Base-by-base conservation (phyloP, 192 early-diverging fungal species). In the Hyaloraphidium curvatum region DNA sequence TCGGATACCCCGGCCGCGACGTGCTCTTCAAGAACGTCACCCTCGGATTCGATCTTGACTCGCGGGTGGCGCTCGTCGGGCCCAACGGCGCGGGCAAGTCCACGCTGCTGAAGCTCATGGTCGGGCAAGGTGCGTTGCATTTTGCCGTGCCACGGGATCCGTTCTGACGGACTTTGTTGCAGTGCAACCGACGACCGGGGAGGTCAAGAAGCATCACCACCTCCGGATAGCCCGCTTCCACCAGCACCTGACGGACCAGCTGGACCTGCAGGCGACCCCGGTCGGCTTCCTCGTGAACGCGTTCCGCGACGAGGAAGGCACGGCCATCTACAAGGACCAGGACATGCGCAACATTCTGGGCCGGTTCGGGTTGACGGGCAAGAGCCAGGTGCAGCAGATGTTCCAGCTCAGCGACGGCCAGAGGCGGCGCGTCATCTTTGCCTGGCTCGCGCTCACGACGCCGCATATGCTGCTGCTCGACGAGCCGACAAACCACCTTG, bases 81-180 rank as follows among this genome's bases (percentile, higher is more conserved):
- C 54, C 54, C 28, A 55, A 55, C 51, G 54, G 54, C 21, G 54
- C 54, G 11, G 54, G 54, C 27, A 55, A 55, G 35, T 55, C 54
- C 2, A 55, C 54, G 3, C 41, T 55, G 4, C 30, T 55, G 28
- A 55, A 55, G 37, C 22, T 55, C 11, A 52, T 55, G 51, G 54
- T 55, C 22, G 54, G 54, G 27, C 31, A 55, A 55, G 51, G 43
- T 48, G 11, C 7, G 35, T 37, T 13, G 35, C 11, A 17, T 13
- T 13, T 13, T 37, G 11, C 35, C 35, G 17, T 13, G 11, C 35
- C 11, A 17, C 11, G 35, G 11, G 43, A 25, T 9, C 7, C 25
- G 43, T 48, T 48, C 43, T 48, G 7, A 5, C 14, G 43, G 23
- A 48, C 19, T 19, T 48, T 48, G 19, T 5, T 48, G 7, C 19